Evolutionary conservation across 345 rosid genomes (phyloP), one percentile per base, ranked within the genome.

Genomic region (Ailanthus altissimus): DNA sequence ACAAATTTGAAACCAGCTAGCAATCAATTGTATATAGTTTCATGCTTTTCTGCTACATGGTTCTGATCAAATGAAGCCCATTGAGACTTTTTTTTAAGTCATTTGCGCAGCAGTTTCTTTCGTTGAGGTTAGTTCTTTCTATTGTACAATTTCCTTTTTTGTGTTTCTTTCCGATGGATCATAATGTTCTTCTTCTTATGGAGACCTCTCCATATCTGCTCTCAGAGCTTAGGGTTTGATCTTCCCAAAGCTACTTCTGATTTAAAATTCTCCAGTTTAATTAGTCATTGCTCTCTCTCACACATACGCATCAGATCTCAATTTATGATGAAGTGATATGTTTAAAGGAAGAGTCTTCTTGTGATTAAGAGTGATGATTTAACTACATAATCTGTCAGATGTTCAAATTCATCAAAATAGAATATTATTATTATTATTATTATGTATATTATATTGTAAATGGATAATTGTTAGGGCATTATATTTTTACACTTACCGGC

Each of bases 101-200:
- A 51, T 70, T 70, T 32, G 36, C 53, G 72, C 70, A 38, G 60
- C 73, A 67, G 51, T 74, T 64, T 63, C 65, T 56, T 8, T 75
- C 42, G 10, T 36, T 9, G 11, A 13, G 76, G 66, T 72, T 20
- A 67, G 61, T 77, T 70, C 62, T 78, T 75, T 76, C 74, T 36
- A 56, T 66, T 68, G 20, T 45, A 21, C 36, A 40, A 51, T 82
- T 66, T 70, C 70, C 67, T 32, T 32, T 32, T 3, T 32, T 32
- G 72, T 74, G 67, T 49, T 26, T 36, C 67, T 72, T 78, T 75
- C 88, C 85, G 57, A 26, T 58, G 87, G 88, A 81, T 88, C 84
- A 46, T 78, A 73, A 53, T 56, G 23, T 38, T 77, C 70, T 72
- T 38, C 75, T 49, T 61, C 23, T 54, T 40, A 72, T 70, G 47